These are phyloP conservation scores for Lasiodiplodia gonubiensis DNA, from an alignment of 2,329 filamentous ascomycete genomes.

Conservation along the genomic window DNA sequence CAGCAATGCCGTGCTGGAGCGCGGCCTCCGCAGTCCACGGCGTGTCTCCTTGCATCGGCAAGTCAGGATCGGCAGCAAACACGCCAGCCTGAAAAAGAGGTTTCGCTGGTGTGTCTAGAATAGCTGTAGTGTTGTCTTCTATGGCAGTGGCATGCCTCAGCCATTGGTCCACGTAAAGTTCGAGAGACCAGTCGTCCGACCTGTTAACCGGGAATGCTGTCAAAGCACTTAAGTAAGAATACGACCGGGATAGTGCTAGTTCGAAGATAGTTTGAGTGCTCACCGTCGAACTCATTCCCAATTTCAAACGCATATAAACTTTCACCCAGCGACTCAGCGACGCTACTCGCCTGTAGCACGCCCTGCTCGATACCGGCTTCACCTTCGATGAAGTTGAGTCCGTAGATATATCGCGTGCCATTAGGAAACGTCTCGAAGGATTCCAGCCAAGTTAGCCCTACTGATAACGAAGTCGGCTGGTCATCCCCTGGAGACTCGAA, in stretches of 20 bases:
- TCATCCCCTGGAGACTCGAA: neutral
- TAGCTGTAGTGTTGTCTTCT: neutral
- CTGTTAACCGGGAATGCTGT: neutral
- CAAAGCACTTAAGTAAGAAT: neutral
- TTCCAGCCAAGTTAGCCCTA: neutral
- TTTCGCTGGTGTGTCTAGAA: neutral
- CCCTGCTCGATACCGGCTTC: neutral
- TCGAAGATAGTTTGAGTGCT: neutral
- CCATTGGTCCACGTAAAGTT: neutral
- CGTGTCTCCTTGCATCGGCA: neutral
- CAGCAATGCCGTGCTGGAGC: neutral
- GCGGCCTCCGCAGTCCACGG: neutral
- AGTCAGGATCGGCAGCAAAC: neutral
- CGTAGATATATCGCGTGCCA: neutral
- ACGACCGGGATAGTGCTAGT: fast-evolving
- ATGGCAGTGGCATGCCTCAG: neutral
- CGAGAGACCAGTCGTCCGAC: neutral
- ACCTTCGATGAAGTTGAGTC: neutral
- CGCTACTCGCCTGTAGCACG: neutral
- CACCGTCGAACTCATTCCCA: neutral
- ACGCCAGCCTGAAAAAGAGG: neutral
- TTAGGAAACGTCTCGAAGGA: neutral
- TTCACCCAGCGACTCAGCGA: neutral
- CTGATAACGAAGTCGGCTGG: neutral
- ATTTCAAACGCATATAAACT: neutral